Percentiles rank a stretch among this genome's conserved stretches.
phyloP scores from a whole-genome alignment of 805 yeast species.

The Nakazawaea populi region DNA sequence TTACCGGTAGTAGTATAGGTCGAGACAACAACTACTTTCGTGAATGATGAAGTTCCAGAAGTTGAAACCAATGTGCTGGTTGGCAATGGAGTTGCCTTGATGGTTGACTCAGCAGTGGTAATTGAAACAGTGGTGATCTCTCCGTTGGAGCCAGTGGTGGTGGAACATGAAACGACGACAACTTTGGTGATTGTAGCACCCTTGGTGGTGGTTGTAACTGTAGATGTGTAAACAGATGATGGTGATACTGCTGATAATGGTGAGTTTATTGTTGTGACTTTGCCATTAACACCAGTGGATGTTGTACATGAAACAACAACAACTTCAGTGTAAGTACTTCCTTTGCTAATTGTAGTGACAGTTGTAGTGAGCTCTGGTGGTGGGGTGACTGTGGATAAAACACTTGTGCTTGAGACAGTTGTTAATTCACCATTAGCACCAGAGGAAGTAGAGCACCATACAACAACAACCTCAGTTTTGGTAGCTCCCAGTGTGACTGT shows the following conservation, averaged over 20 bases:
- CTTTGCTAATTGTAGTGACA: not conserved
- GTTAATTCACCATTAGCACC: not conserved
- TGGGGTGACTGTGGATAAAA: not conserved
- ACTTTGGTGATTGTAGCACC: not conserved
- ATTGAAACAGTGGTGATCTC: not conserved
- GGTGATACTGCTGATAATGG: no score
- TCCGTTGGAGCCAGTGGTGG: not conserved
- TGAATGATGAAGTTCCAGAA: not conserved
- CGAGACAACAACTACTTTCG: not conserved
- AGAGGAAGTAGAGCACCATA: conserved; percentile 2
- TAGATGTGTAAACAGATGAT: no score
- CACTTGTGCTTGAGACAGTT: not conserved
- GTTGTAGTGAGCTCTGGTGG: not conserved
- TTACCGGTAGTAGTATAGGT: not conserved
- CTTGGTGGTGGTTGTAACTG: not conserved
- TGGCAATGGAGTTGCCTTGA: not conserved
- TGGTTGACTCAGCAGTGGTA: not conserved
- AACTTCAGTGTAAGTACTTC: no score
- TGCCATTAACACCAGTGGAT: no score
- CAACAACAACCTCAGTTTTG: not conserved
- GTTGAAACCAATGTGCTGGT: not conserved
- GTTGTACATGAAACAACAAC: no score
- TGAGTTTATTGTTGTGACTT: no score
- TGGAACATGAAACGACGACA: not conserved
- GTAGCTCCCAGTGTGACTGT: not conserved